A percentile compares a stretch with the other conserved stretches of the same genome.
These are phyloP conservation scores for Scheffersomyces coipomensis DNA, from an alignment of 805 yeast genomes.

Conservation along the genomic window DNA sequence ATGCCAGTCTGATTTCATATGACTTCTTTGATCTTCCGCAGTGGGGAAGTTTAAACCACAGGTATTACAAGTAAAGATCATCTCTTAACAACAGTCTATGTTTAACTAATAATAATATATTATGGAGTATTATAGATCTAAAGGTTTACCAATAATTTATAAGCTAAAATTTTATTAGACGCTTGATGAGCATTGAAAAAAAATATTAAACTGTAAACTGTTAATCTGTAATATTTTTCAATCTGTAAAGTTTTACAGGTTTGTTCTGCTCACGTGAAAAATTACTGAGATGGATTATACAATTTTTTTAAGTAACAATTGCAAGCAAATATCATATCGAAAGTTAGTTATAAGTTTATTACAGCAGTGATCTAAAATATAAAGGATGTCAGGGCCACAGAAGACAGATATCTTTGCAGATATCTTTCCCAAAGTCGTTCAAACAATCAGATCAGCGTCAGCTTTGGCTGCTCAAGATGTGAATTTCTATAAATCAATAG, in stretches of 20 bases:
- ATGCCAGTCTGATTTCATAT: conserved; percentile 99
- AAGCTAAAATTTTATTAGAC: no score
- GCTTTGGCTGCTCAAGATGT: conserved; percentile 78
- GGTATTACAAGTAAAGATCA: conserved; percentile 70
- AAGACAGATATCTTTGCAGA: conserved; percentile 2
- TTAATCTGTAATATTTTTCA: no score
- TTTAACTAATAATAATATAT: neutral
- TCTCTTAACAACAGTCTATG: neutral
- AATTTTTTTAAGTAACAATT: no score
- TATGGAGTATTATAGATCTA: no score
- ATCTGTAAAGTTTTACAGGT: no score
- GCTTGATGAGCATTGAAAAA: conserved; percentile 1
- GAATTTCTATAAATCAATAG: conserved; percentile 68
- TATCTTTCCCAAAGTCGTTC: conserved; percentile 48
- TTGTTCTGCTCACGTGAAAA: no score
- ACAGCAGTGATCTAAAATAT: no score
- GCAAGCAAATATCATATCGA: no score
- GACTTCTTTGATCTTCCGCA: conserved; percentile 84
- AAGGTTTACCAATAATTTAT: no score
- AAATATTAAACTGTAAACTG: neutral
- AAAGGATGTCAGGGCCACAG: conserved; percentile 2
- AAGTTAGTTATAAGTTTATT: no score
- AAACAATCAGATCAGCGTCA: conserved; percentile 62
- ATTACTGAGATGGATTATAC: no score
- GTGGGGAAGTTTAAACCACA: conserved; percentile 79